Percentiles rank a stretch among this genome's conserved stretches.
phyloP scores from a whole-genome alignment of 345 rosid species.

The Mangifera indica region DNA sequence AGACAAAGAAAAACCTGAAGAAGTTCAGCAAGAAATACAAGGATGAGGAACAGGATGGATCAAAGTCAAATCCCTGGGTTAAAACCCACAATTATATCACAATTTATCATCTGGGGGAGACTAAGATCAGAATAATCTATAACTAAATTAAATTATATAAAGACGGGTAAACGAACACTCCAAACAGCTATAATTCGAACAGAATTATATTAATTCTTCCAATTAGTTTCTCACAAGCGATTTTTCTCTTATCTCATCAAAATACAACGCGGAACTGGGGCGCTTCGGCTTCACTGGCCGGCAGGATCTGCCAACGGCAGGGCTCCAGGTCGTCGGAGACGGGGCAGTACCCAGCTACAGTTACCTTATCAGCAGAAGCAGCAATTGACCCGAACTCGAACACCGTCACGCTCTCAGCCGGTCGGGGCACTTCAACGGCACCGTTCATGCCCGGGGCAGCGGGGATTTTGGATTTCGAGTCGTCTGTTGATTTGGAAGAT shows the following conservation, averaged over 20 bases:
- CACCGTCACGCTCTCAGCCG: conserved; percentile 61
- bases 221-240: conserved; percentile 9
- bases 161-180: no score
- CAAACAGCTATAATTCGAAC: no score
- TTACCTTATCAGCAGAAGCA: conserved; percentile 71
- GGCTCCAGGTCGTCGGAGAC: conserved; percentile 94
- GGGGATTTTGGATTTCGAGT: conserved; percentile 23
- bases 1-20: conserved; percentile 16
- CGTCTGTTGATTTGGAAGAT: conserved; percentile 24
- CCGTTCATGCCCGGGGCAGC: conserved; percentile 71
- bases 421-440: conserved; percentile 80
- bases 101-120: no score
- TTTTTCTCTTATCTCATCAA: conserved; percentile 26
- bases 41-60: conserved; percentile 20
- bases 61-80: no score
- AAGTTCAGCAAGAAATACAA: conserved; percentile 20
- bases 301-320: conserved; percentile 86
- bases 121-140: no score
- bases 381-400: conserved; percentile 90
- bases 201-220: background rate
- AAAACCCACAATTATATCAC: no score
- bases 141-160: no score
- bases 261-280: conserved; percentile 94
- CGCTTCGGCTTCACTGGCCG: conserved; percentile 66
- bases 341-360: conserved; percentile 87